phyloP scores from a whole-genome alignment of 192 early-diverging fungal genomes.

The Lunasporangiospora selenospora region DNA sequence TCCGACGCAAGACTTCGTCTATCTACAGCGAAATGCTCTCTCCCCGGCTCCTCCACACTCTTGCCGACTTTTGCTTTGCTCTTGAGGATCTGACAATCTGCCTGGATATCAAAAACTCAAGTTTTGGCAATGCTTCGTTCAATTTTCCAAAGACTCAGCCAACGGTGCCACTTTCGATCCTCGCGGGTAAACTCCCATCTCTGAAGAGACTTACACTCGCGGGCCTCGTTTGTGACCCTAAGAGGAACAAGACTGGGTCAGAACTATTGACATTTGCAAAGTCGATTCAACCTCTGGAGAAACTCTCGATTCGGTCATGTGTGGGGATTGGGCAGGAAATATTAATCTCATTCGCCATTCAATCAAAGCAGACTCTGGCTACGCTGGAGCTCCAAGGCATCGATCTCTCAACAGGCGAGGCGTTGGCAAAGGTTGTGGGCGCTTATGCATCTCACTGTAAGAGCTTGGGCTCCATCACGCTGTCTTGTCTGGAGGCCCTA shows the following conservation, averaged over 20 bases:
- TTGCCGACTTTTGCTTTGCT: conserved; percentile 39
- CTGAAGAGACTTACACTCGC: conserved; percentile 35
- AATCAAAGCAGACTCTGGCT: conserved; percentile 9
- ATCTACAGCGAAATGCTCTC: conserved; percentile 43
- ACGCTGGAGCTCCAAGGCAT: conserved; percentile 35
- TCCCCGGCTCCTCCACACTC: conserved; percentile 32
- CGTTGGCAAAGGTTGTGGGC: conserved; percentile 25
- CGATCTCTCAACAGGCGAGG: conserved; percentile 27
- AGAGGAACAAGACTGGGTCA: conserved; percentile 34
- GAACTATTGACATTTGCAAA: conserved; percentile 36
- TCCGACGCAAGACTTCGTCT: conserved; percentile 41
- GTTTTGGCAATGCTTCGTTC: too few species aligned
- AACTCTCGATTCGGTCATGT: conserved; percentile 34
- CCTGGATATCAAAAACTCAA: conserved; percentile 40
- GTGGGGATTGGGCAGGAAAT: conserved; percentile 27
- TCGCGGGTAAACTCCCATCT: conserved; percentile 26
- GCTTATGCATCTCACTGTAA: conserved; percentile 29
- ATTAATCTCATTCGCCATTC: conserved; percentile 15
- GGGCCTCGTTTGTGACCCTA: conserved; percentile 30
- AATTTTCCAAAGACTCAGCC: conserved; percentile 12
- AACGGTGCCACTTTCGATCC: conserved; percentile 37
- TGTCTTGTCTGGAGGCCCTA: conserved; percentile 26
- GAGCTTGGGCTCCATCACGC: conserved; percentile 26
- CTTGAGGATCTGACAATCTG: conserved; percentile 40
- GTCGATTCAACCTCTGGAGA: conserved; percentile 23